These are phyloP conservation scores for Exobasidium rhododendri DNA, from an alignment of 1,284 basidiomycete genomes.

Conservation along the genomic window DNA sequence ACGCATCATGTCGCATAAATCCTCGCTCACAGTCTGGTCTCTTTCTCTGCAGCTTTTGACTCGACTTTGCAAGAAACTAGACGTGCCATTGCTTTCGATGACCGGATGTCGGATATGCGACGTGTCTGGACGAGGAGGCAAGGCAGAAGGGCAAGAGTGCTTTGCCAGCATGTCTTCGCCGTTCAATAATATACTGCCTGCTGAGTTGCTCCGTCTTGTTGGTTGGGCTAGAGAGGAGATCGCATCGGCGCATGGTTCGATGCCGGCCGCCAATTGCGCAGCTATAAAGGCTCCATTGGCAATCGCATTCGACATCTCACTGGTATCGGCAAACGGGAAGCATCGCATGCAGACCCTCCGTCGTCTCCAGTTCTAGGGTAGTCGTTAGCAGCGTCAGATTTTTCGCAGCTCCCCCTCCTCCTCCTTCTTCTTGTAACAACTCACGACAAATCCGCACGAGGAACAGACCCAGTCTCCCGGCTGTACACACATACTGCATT, in stretches of 20 bases:
- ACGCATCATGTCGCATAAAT: not conserved
- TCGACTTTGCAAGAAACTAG: too few species aligned
- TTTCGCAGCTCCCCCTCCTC: not conserved
- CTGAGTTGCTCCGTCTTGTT: too few species aligned
- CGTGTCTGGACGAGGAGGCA: too few species aligned
- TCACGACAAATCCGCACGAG: constrained; percentile 63
- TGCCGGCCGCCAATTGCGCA: constrained; percentile 20
- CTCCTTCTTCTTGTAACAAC: too few species aligned
- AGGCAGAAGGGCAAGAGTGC: too few species aligned
- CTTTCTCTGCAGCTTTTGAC: too few species aligned
- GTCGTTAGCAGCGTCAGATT: not conserved
- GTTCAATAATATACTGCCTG: too few species aligned
- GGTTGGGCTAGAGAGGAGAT: constrained; percentile 5
- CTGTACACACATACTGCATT: constrained; percentile 66
- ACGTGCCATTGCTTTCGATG: too few species aligned
- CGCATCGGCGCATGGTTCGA: constrained; percentile 9
- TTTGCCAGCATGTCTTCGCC: too few species aligned
- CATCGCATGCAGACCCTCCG: constrained; percentile 84
- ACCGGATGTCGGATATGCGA: too few species aligned
- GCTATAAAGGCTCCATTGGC: constrained; percentile 17
- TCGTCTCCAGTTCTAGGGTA: constrained; percentile 75
- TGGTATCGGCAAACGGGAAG: constrained; percentile 61
- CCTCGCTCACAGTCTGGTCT: too few species aligned
- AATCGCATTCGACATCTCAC: constrained; percentile 24
- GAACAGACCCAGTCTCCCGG: constrained; percentile 86